Conservation (phyloP, 345 rosid species). For the Lepidium aucheri region DNA sequence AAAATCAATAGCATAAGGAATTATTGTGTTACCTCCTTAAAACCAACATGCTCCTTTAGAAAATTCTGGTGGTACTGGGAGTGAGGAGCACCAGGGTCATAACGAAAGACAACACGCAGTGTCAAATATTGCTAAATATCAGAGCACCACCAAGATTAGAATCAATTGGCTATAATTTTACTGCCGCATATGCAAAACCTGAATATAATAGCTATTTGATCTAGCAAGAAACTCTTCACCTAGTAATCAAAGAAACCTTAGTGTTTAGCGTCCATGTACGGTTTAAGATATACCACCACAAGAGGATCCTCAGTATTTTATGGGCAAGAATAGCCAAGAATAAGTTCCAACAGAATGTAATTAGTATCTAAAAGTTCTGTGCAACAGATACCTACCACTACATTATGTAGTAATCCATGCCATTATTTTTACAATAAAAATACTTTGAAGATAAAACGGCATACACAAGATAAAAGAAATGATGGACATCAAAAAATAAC, state of each 20-base stretch:
- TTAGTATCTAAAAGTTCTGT: not conserved
- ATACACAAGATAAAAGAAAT: not conserved
- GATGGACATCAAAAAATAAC: not conserved
- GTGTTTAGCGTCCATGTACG: not conserved
- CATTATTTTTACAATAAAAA: not conserved
- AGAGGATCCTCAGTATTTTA: not conserved
- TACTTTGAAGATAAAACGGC: conserved; percentile 67
- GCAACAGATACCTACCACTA: not conserved
- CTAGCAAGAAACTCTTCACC: not conserved
- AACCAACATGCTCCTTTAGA: conserved; percentile 86
- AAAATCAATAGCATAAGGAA: not conserved
- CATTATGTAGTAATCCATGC: not conserved
- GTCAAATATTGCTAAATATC: conserved; percentile 3
- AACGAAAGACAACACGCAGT: conserved; percentile 5
- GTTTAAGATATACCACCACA: conserved; percentile 11
- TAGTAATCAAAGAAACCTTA: not conserved
- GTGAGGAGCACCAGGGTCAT: conserved; percentile 72
- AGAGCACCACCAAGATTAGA: not conserved
- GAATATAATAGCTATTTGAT: not conserved
- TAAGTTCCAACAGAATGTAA: not conserved
- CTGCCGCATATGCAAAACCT: not conserved
- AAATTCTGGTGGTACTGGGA: conserved; percentile 78
- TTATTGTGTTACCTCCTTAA: conserved; percentile 68
- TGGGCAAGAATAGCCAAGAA: not conserved
- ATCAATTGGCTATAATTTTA: not conserved